Evolutionary conservation across 306 rosid species (phyloP), one percentile per base, ranked within the genome.

Genomic region (Morella rubra): DNA sequence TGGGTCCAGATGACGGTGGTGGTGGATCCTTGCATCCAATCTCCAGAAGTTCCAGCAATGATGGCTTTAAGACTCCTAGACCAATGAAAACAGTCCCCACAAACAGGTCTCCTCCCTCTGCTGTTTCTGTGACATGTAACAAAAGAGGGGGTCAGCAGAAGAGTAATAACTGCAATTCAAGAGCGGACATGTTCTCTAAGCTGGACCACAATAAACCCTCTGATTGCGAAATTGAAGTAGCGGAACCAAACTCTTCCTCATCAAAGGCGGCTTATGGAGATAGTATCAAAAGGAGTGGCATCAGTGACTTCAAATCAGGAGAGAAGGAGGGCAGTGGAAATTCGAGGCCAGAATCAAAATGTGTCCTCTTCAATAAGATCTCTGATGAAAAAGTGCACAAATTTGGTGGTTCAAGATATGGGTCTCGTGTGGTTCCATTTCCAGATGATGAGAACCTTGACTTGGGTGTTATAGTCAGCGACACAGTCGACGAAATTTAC

Each of bases 361-460:
- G 77, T 66, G 84, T 64, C 41, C 89, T 86, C 76, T 85, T 77
- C 51, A 81, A 82, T 82, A 85, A 81, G 85, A 81, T 24, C 44
- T 82, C 74, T n/a, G 93, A 88, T 58, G 98, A 86, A 79, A 88
- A 84, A 86, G 74, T 72, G 60, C 78, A 72, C 51, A 92, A 81
- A 81, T 75, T 82, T 76, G 75, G 88, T 60, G 84, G 86, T 80
- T 79, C 81, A 18, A 92, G 88, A 80, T 83, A 85, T 27, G 85
- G 85, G 62, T 80, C 93, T 76, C 92, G 90, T 0, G 91, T 92
- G 44, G 93, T 92, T 88, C 98, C 99, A 6, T 88, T 80, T 79
- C 72, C 45, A 75, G 93, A 83, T 68, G 84, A 77, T 55, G 87
- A 80, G 71, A 71, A 79, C 65, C 54, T 75, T 53, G 79, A 66